Evolutionary conservation across 73 alveolate species (phyloP).

Genomic region (Blepharisma stoltei): DNA sequence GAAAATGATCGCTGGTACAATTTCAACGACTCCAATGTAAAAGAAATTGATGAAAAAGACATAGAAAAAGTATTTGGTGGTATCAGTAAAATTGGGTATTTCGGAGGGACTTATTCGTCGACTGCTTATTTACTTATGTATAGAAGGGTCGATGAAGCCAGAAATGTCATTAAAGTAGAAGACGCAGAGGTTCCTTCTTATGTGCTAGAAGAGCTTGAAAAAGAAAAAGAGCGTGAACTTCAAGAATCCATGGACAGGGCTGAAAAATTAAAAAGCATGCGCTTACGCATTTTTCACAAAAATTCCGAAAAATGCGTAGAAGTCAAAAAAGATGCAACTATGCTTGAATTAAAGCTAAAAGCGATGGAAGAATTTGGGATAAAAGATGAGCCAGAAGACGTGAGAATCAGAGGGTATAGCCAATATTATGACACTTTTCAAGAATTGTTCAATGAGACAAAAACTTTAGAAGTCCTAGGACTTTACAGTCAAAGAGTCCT

Average conservation of each 20-base stretch:
- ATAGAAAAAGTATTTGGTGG: slow-evolving; percentile 77
- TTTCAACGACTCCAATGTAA: slow-evolving; percentile 83
- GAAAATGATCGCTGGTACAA: slow-evolving; percentile 79
- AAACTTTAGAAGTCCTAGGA: slow-evolving; percentile 16
- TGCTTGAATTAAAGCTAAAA: slow-evolving; percentile 4
- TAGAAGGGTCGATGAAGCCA: slow-evolving; percentile 45
- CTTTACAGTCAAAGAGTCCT: slow-evolving; percentile 5
- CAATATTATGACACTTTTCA: background rate
- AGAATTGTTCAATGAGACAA: background rate
- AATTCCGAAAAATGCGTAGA: background rate
- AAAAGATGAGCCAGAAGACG: slow-evolving; percentile 5
- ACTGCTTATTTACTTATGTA: slow-evolving; percentile 85
- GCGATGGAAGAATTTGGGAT: slow-evolving; percentile 16
- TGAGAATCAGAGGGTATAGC: slow-evolving; percentile 1
- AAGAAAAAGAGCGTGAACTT: slow-evolving; percentile 45
- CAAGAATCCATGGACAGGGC: slow-evolving; percentile 48
- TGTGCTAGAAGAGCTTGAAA: slow-evolving; percentile 50
- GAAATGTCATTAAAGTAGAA: slow-evolving; percentile 34
- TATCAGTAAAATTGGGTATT: background rate
- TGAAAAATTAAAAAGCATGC: slow-evolving; percentile 11
- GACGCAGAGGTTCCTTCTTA: slow-evolving; percentile 45
- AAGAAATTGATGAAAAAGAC: slow-evolving; percentile 54
- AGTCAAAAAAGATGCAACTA: background rate
- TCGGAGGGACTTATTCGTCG: slow-evolving; percentile 33
- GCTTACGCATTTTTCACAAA: background rate